Evolutionary conservation across 345 rosid species (phyloP).

Genomic region (Melaleuca alternifolia): DNA sequence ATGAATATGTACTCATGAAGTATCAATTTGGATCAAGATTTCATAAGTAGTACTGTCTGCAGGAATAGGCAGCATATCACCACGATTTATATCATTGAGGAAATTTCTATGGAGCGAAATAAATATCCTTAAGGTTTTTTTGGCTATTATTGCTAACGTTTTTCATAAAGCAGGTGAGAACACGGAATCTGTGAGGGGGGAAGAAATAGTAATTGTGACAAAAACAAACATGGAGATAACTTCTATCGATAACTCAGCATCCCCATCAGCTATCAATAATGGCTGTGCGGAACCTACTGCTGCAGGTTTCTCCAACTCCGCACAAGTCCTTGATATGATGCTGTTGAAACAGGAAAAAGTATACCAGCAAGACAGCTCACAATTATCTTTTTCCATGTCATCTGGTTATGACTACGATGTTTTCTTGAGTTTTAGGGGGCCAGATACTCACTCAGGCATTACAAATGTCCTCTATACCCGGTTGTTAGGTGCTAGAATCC

Average conservation of each 20-base stretch:
- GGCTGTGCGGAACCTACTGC: background rate
- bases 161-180: background rate
- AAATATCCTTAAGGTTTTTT: too few relatives aligned
- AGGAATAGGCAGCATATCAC: background rate
- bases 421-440: background rate
- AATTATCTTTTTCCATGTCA: background rate
- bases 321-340: background rate
- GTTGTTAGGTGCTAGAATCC: background rate
- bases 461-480: background rate
- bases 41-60: background rate
- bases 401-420: background rate
- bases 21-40: background rate
- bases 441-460: background rate
- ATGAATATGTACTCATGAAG: background rate
- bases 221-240: too few relatives aligned
- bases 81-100: background rate
- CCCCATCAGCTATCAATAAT: background rate
- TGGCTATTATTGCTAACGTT: background rate
- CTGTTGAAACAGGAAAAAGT: background rate
- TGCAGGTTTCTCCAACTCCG: background rate
- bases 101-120: background rate
- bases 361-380: background rate
- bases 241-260: background rate
- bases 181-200: background rate
- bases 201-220: too few relatives aligned